A percentile compares a stretch with the other conserved stretches of the same genome.
Evolutionary conservation across 2,329 filamentous ascomycete species (phyloP).

Genomic region (Neonectria ditissima): DNA sequence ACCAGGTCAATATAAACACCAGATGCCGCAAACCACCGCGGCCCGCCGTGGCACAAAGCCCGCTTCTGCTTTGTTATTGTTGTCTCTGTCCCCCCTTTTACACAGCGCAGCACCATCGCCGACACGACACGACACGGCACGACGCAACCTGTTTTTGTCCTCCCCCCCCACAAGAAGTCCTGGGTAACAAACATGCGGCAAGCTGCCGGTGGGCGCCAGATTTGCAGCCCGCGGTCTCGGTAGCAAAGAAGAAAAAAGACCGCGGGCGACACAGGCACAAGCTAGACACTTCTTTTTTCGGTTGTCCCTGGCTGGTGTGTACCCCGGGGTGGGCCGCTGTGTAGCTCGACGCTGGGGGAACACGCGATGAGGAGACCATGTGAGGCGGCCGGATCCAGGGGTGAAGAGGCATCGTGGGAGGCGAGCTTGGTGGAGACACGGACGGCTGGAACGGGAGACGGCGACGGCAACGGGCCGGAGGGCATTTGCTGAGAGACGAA

Average conservation of each 20-base stretch:
- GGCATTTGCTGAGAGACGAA: background rate
- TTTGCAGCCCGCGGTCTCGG: background rate
- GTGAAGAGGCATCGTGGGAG: background rate
- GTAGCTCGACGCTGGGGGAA: background rate
- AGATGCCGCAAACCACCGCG: background rate
- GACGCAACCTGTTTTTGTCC: background rate
- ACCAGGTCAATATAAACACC: background rate
- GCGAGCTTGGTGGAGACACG: background rate
- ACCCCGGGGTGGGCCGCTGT: background rate
- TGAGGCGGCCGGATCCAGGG: background rate
- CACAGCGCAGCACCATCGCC: conserved; percentile 9
- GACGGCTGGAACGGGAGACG: conserved; percentile 1
- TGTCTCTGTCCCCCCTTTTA: background rate
- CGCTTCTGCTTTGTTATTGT: background rate
- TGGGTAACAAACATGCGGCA: background rate
- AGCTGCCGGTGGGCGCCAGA: background rate
- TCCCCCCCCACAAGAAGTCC: background rate
- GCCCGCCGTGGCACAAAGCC: conserved; percentile 3
- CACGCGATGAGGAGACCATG: background rate
- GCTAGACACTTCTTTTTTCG: conserved; percentile 5
- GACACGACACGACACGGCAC: conserved; percentile 10
- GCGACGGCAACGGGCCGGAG: background rate
- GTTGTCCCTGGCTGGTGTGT: background rate
- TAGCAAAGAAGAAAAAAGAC: background rate
- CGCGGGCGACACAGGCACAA: conserved; percentile 4